Base-by-base conservation (phyloP, 495 filamentous ascomycete species). In the Talaromyces proteolyticus region DNA sequence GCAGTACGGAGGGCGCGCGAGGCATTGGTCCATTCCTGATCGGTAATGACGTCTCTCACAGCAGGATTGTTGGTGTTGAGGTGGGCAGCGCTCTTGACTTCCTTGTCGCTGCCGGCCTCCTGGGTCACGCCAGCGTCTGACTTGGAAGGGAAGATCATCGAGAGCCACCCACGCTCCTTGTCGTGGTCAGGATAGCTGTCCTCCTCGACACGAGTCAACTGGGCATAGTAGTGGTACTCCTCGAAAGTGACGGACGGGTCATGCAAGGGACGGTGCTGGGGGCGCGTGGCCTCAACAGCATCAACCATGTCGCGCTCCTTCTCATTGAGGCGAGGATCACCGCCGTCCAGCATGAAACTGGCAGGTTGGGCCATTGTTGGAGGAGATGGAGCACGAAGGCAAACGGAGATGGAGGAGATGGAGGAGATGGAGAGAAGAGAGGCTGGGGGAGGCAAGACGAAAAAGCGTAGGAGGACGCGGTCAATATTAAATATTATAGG, bases 1-100 rank as follows among this genome's bases (percentile, higher is more conserved):
- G 72, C 72, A 4, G 73, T 76, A 16, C 72, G 58, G 23, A 71
- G 50, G 21, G 70, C 73, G 17, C 73, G 60, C 2, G 68, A 65
- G 22, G 73, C 73, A 47, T 67, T 64, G 4, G 57, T 54, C 62
- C 70, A 74, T 40, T 76, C 73, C 17, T 67, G 63, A 18, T 76
- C 68, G 25, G 60, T 52, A 23, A 63, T 55, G 4, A 36, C 46
- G 34, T 36, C 42, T n/a, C 53, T 55, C 16, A 42, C 47, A 16
- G 3, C 50, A 5, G 44, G 26, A 36, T 53, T 44, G 29, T 37
- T 53, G 2, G 50, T 58, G 18, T 59, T 60, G 14, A 59, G 25
- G 19, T 47, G 23, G 12, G 45, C 17, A 37, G 56, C 56, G 45
- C 52, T 39, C 16, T 38, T 26, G 26, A 18, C 12, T n/a, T 36